phyloP scores from a whole-genome alignment of 306 rosid species.

The Psophocarpus tetragonolobus region DNA sequence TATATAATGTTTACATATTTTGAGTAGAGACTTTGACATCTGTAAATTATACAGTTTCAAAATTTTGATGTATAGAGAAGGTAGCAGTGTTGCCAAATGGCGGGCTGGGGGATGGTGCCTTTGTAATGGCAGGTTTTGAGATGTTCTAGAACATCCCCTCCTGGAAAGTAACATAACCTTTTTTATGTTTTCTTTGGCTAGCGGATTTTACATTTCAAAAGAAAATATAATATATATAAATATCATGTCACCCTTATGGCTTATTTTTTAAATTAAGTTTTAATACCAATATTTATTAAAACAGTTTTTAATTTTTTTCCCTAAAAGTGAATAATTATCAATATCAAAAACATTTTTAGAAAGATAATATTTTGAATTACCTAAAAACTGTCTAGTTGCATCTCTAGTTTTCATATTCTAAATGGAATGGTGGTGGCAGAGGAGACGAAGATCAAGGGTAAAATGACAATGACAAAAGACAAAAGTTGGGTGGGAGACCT shows the following conservation, averaged over 20 bases:
- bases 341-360: not conserved
- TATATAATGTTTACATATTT: not conserved
- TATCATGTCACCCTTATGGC: not conserved
- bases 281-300: not conserved
- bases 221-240: not conserved
- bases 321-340: not conserved
- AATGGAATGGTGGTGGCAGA: too few relatives aligned
- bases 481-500: too few relatives aligned
- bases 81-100: not conserved
- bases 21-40: not conserved
- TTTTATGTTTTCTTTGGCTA: not conserved
- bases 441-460: too few relatives aligned
- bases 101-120: not conserved
- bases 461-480: too few relatives aligned
- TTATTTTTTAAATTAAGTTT: not conserved
- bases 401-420: too few relatives aligned
- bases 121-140: not conserved
- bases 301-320: not conserved
- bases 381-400: too few relatives aligned
- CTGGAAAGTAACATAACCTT: not conserved
- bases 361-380: not conserved
- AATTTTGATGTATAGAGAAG: constrained; percentile 23
- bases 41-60: constrained; percentile 16
- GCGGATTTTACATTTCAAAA: not conserved
- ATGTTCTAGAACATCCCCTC: not conserved